Base-by-base conservation (phyloP, 768 basidiomycete species). In the Mycena kentingensis region DNA sequence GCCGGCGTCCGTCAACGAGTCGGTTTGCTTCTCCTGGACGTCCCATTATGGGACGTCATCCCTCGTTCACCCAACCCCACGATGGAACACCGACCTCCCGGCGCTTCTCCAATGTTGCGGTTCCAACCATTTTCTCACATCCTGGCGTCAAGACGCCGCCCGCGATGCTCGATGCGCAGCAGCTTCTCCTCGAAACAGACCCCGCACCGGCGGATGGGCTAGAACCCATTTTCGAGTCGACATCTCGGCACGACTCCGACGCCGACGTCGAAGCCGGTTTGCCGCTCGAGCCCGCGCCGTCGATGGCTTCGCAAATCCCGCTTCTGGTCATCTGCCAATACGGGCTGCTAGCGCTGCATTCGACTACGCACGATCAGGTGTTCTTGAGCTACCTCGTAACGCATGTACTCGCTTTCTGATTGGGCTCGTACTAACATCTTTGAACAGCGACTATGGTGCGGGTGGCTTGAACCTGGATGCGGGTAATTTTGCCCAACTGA, bases 391-490 rank as follows among this genome's bases (percentile, higher is more conserved):
- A 95, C 71, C 84, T 95, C 22, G 90, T 94, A 44, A 85, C 89
- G 89, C 90, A 63, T 72, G 87, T 79, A 1, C 22, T 34, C 54
- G 28, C 26, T 28, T 19, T 34, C 25, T 15, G 25, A 13, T 24
- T 22, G 43, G 44, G 22, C 24, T 31, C 19, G 24, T 16, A 24
- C 35, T 27, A 49, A 55, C 11, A 42, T 16, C 52, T 36, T 61
- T 43, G 38, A 25, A 42, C 65, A 95, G 91, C 13, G 84, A 88
- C 60, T 91, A 91, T 65, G 75, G 81, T 18, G 77, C 84, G 5
- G 95, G 95, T n/a, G 97, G 97, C 1, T 71, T 99, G 57, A 93
- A 92, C 51, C 76, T 99, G 48, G 88, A 87, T 63, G 91, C 97
- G 0, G 89, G 88, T 2, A 84, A 97, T 70, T 99, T 95, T 70